Percentiles rank a stretch among this genome's conserved stretches.
phyloP scores from a whole-genome alignment of 2,329 filamentous ascomycete species.

The Boeremia exigua region DNA sequence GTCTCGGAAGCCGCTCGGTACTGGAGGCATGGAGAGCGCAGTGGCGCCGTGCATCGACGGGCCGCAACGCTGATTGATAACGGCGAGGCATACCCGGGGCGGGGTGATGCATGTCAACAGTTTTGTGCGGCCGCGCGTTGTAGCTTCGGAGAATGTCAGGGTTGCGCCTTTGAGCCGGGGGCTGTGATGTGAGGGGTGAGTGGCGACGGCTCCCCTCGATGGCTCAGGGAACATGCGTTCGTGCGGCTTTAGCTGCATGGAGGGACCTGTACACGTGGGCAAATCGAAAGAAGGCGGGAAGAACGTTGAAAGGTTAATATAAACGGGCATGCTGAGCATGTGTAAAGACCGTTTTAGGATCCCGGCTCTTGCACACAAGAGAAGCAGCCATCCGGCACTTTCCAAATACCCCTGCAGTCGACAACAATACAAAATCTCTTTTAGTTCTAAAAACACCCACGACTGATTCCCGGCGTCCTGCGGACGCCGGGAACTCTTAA shows the following conservation, averaged over 20 bases:
- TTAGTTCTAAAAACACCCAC: no score
- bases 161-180: not conserved
- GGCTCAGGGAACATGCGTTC: not conserved
- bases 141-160: not conserved
- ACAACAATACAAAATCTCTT: not conserved
- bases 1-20: not conserved
- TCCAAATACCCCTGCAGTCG: not conserved
- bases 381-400: no score
- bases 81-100: not conserved
- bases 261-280: not conserved
- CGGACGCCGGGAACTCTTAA: no score
- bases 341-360: no score
- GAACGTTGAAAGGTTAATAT: not conserved
- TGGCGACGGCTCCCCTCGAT: conserved; percentile 1
- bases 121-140: not conserved
- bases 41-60: not conserved
- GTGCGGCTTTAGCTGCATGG: not conserved
- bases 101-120: not conserved
- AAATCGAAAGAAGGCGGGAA: not conserved
- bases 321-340: not conserved
- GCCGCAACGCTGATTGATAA: not conserved
- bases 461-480: no score
- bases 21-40: not conserved
- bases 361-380: not conserved
- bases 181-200: not conserved